Conservation (phyloP, 176 grass and related monocot genomes). For the Bolboschoenus planiculmis region DNA sequence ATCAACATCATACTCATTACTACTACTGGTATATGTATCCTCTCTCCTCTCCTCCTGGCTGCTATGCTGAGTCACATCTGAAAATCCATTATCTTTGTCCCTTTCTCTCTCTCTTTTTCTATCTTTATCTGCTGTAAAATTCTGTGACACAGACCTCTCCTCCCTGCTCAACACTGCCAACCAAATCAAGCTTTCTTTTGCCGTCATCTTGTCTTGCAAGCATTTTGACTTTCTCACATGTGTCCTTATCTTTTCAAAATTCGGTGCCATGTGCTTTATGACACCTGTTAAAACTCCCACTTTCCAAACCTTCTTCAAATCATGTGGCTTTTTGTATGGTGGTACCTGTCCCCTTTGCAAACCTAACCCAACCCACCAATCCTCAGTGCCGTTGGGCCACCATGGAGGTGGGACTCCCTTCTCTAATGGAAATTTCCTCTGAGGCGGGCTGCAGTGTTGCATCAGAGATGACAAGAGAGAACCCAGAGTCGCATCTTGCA, state of each 20-base stretch:
- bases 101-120: slow-evolving; percentile 7
- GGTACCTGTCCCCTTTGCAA: slow-evolving; percentile 49
- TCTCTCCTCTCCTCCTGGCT: slow-evolving; percentile 32
- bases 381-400: slow-evolving; percentile 89
- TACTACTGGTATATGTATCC: slow-evolving; percentile 45
- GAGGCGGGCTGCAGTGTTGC: slow-evolving; percentile 84
- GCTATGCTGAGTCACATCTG: slow-evolving; percentile 39
- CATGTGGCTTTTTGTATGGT: slow-evolving; percentile 94
- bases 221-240: slow-evolving; percentile 90
- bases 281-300: slow-evolving; percentile 87
- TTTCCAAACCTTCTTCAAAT: slow-evolving; percentile 98
- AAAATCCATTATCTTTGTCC: slow-evolving; percentile 54
- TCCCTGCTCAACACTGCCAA: slow-evolving; percentile 68
- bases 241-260: slow-evolving; percentile 85
- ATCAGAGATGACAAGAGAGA: slow-evolving; percentile 87
- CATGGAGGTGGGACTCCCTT: slow-evolving; percentile 68
- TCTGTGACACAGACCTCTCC: slow-evolving; percentile 42
- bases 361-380: slow-evolving; percentile 72
- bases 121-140: slow-evolving; percentile 27
- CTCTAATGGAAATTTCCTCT: slow-evolving; percentile 90
- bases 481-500: slow-evolving; percentile 89
- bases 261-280: slow-evolving; percentile 93
- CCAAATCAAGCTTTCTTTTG: slow-evolving; percentile 94
- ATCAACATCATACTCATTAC: slow-evolving; percentile 81
- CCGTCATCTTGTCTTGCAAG: slow-evolving; percentile 98